Evolutionary conservation across 192 early-diverging fungal genomes (phyloP).

Genomic region (Chytriomyces hyalinus): DNA sequence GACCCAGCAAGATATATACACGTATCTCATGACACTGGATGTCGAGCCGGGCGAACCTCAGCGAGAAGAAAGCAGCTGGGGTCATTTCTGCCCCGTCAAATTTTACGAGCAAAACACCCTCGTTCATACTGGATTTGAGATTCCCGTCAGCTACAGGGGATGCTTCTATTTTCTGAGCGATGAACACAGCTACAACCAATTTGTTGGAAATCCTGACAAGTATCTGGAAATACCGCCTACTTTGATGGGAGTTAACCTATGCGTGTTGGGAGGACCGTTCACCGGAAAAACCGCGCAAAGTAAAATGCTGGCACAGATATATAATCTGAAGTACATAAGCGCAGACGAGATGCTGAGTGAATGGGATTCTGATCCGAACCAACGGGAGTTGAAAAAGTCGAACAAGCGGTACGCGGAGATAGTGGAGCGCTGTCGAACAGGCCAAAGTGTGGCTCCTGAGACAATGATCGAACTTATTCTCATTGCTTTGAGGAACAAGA

Average conservation of each 20-base stretch:
- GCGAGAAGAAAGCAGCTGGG: constrained; percentile 50
- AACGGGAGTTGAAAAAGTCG: constrained; percentile 26
- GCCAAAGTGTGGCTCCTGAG: constrained; percentile 33
- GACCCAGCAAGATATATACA: constrained; percentile 43
- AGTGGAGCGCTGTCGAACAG: constrained; percentile 33
- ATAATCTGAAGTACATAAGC: constrained; percentile 43
- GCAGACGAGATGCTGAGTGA: constrained; percentile 47
- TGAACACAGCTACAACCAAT: constrained; percentile 35
- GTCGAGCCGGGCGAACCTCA: constrained; percentile 49
- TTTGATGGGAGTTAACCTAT: constrained; percentile 34
- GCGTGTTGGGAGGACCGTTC: constrained; percentile 53
- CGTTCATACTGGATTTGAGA: constrained; percentile 25
- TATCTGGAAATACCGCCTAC: constrained; percentile 45
- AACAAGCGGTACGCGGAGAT: constrained; percentile 31
- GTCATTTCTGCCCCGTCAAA: constrained; percentile 51
- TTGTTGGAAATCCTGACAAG: constrained; percentile 52
- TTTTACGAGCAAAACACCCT: constrained; percentile 33
- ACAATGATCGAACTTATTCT: constrained; percentile 35
- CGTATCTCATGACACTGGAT: constrained; percentile 39
- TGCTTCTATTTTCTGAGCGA: constrained; percentile 48
- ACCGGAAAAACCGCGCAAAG: constrained; percentile 57
- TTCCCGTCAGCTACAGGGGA: constrained; percentile 48
- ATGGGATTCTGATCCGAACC: constrained; percentile 44
- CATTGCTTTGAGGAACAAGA: constrained; percentile 10
- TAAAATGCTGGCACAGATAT: constrained; percentile 48